Conservation (phyloP, 2,329 filamentous ascomycete species). For the Cladosporium sp. region DNA sequence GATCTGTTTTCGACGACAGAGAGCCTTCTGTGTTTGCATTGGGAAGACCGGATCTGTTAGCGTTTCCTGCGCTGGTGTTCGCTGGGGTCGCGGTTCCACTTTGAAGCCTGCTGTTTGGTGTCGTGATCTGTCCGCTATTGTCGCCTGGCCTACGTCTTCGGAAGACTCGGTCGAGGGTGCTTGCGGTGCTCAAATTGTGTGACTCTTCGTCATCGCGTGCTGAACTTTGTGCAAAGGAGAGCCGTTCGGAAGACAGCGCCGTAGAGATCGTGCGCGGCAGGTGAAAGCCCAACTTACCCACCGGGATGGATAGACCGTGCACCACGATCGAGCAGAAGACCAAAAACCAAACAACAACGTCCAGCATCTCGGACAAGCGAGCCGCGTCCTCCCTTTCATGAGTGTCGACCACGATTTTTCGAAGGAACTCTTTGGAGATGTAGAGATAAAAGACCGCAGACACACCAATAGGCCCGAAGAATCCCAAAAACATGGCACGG, state of each 20-base stretch:
- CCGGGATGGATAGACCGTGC: constrained; percentile 76
- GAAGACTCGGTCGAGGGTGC: constrained; percentile 1
- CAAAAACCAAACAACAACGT: constrained; percentile 81
- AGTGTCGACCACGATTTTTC: constrained; percentile 54
- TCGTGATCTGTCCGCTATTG: constrained; percentile 1
- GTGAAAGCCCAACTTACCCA: constrained; percentile 62
- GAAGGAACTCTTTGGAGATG: constrained; percentile 71
- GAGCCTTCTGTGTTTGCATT: no score
- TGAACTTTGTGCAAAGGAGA: constrained; percentile 21
- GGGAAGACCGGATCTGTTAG: not conserved
- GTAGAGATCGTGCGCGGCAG: constrained; percentile 61
- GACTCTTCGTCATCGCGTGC: constrained; percentile 23
- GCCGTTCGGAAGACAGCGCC: constrained; percentile 41
- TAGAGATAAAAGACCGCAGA: constrained; percentile 89
- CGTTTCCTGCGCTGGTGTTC: not conserved
- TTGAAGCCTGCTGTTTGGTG: not conserved
- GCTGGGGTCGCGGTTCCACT: not conserved
- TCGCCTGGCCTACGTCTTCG: constrained; percentile 10
- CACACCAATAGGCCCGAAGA: constrained; percentile 90
- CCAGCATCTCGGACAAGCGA: constrained; percentile 61
- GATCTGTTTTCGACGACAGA: no score
- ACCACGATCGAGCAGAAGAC: constrained; percentile 79
- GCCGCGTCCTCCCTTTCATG: constrained; percentile 61
- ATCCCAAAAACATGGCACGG: constrained; percentile 82
- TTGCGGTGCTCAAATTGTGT: constrained; percentile 16